Base-by-base conservation (phyloP, 768 basidiomycete genomes). In the Phylloporus sp. region DNA sequence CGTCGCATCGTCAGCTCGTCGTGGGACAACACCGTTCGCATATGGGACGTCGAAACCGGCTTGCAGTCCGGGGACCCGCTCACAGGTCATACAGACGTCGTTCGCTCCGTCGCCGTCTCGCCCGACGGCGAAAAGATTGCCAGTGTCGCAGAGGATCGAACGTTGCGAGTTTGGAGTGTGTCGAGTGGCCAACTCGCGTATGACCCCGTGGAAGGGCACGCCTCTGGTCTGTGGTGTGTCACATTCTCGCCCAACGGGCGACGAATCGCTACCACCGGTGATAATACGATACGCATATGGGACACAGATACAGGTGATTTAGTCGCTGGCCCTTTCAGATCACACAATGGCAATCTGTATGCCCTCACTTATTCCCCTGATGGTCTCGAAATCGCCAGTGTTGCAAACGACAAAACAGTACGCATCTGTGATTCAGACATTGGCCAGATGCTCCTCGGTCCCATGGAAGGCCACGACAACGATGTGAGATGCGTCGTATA, bases 321-420 rank as follows among this genome's bases (percentile, higher is more conserved):
- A 41, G 47, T 59, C 48, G 49, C 52, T 42, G 63, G 59, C 38
- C 63, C 56, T 7, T 63, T 67, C 49, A 51, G 57, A 36, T 63
- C 59, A 24, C 62, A 63, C 62, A 57, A 61, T 46, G 59, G 59
- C 59, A 63, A 61, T 45, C 59, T 61, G 8, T 64, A 63, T 41
- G 51, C 61, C 48, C 54, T 63, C 77, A 42, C 80, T 69, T 78
- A 49, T 20, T 53, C 53, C 44, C 61, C 61, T 27, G 61, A 63
- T 21, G 59, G 61, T 23, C 61, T 61, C 57, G 61, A 64, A 34
- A 63, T 63, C 50, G 59, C 56, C 35, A 63, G 58, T 54, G 61
- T 56, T 8, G 58, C 66, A 20, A 62, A 58, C 45, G 66, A 67
- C 57, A 58, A 55, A 24, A 61, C 65, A 2, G 48, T 65, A 22